phyloP scores from a whole-genome alignment of 345 rosid genomes.

The Carallia pectinifolia region DNA sequence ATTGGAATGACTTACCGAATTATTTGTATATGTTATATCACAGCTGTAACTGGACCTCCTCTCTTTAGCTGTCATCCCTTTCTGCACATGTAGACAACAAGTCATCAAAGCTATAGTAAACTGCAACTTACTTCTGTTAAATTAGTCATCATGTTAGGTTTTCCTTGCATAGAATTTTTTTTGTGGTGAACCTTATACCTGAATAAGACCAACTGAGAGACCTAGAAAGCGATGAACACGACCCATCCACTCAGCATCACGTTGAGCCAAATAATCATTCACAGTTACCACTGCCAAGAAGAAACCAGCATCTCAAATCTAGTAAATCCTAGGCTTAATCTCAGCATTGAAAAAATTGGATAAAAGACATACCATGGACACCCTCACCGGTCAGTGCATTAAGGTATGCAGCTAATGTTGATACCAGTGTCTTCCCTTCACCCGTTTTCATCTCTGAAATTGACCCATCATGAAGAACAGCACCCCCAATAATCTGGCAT shows the following conservation, averaged over 20 bases:
- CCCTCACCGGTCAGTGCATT: conserved; percentile 92
- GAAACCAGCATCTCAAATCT: conserved; percentile 15
- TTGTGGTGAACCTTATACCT: conserved; percentile 40
- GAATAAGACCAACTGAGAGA: conserved; percentile 94
- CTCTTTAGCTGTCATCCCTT: conserved; percentile 77
- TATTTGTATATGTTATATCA: conserved; percentile 93
- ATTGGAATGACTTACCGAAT: conserved; percentile 57
- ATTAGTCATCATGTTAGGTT: not conserved
- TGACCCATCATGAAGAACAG: conserved; percentile 95
- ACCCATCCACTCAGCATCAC: conserved; percentile 99
- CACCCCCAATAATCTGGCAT: conserved; percentile 87
- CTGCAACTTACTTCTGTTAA: not conserved
- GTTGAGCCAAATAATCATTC: conserved; percentile 92
- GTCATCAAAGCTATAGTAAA: conserved; percentile 12
- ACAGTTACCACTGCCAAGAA: conserved; percentile 82
- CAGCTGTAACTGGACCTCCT: conserved; percentile 77
- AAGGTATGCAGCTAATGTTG: conserved; percentile 94
- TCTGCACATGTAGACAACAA: conserved; percentile 41
- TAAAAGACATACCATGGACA: conserved; percentile 75
- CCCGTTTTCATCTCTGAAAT: conserved; percentile 99
- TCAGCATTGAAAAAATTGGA: conserved; percentile 1
- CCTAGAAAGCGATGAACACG: conserved; percentile 91
- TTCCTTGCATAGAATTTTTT: not conserved
- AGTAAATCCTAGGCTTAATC: not conserved
- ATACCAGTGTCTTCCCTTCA: conserved; percentile 93